phyloP scores from a whole-genome alignment of 371 early-diverging fungal species.

The Apophysomyces trapeziformis region DNA sequence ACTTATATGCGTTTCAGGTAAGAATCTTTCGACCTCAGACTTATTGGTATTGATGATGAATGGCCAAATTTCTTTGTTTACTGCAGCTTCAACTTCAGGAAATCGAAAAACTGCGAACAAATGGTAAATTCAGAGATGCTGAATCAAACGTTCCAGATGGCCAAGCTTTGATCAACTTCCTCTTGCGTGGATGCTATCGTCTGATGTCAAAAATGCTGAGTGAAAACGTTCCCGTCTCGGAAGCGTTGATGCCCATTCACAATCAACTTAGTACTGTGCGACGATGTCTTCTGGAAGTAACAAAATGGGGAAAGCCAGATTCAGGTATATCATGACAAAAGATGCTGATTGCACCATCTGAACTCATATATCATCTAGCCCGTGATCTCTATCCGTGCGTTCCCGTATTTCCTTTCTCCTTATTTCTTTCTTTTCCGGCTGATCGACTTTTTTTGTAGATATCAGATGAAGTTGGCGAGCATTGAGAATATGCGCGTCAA shows the following conservation, averaged over 20 bases:
- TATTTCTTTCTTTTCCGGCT: background rate
- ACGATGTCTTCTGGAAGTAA: conserved; percentile 80
- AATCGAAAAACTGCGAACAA: conserved; percentile 66
- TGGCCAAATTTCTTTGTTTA: background rate
- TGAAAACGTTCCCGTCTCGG: conserved; percentile 87
- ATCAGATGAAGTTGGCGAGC: conserved; percentile 85
- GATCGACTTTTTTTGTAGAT: conserved; percentile 18
- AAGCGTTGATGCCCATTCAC: conserved; percentile 82
- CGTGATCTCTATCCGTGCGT: conserved; percentile 82
- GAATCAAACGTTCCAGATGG: conserved; percentile 64
- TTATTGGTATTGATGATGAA: background rate
- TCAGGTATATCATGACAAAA: conserved; percentile 48
- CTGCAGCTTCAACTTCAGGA: conserved; percentile 69
- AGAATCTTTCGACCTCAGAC: background rate
- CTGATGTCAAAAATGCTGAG: conserved; percentile 83
- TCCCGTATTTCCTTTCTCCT: background rate
- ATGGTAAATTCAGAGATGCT: conserved; percentile 81
- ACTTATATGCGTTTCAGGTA: conserved; percentile 81
- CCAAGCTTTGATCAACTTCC: conserved; percentile 78
- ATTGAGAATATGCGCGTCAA: conserved; percentile 84
- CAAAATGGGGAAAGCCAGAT: conserved; percentile 82
- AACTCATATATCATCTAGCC: conserved; percentile 33
- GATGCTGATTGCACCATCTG: conserved; percentile 2
- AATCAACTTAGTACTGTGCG: conserved; percentile 86
- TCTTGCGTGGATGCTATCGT: conserved; percentile 88